A percentile compares a stretch with the other conserved stretches of the same genome.
These are phyloP conservation scores for Bombardia bombarda DNA, from an alignment of 495 filamentous ascomycete species.

Conservation along the genomic window DNA sequence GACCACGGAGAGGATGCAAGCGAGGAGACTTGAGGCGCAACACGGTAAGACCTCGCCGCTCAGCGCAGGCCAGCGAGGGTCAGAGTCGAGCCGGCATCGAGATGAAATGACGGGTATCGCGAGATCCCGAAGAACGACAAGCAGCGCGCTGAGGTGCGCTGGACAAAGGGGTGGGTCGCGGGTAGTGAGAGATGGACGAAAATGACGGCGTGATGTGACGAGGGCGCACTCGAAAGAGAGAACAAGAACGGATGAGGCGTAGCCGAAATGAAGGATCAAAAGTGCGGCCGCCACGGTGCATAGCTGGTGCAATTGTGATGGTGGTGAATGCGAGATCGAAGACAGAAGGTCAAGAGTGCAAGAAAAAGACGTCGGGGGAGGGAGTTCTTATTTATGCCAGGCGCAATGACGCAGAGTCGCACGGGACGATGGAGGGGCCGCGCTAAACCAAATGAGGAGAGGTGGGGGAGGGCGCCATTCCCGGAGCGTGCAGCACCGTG, in stretches of 20 bases:
- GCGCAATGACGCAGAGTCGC: neutral
- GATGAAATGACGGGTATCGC: conserved; percentile 1
- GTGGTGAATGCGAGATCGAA: neutral
- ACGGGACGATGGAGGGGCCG: neutral
- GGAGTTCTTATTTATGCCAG: neutral
- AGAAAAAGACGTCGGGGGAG: neutral
- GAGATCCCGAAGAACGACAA: conserved; percentile 1
- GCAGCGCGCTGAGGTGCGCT: conserved; percentile 1
- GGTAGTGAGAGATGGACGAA: conserved; percentile 1
- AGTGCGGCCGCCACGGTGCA: conserved; percentile 1
- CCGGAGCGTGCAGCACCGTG: conserved; percentile 1
- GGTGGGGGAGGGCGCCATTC: neutral
- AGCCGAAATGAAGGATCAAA: conserved; percentile 1
- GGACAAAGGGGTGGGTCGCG: neutral
- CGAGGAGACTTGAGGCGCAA: neutral
- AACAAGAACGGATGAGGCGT: conserved; percentile 1
- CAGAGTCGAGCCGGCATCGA: conserved; percentile 1
- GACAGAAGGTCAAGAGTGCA: conserved; percentile 2
- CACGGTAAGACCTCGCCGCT: conserved; percentile 1
- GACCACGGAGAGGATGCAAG: neutral
- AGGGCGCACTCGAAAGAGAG: neutral
- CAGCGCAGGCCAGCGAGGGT: neutral
- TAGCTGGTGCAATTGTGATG: conserved; percentile 1
- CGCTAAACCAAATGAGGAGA: conserved; percentile 1
- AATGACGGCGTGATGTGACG: conserved; percentile 1